Conservation (phyloP, 1,284 basidiomycete species). For the Rhodotorula sp. region DNA sequence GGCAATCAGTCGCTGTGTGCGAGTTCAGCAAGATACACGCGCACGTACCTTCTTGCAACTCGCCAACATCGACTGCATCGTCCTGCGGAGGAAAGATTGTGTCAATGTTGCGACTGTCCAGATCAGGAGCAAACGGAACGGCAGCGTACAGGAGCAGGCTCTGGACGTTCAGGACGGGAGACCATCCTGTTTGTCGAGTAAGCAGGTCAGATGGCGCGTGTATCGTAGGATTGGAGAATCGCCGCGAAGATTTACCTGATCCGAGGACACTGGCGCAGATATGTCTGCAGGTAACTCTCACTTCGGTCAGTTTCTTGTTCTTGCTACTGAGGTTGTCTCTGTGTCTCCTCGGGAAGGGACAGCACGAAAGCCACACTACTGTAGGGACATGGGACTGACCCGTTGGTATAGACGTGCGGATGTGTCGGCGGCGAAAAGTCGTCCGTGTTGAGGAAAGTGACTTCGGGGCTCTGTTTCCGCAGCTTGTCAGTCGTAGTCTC, state of each 20-base stretch:
- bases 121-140: too few relatives aligned
- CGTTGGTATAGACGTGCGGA: conserved; percentile 48
- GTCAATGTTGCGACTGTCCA: background rate
- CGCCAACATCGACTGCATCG: conserved; percentile 53
- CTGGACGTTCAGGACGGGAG: conserved; percentile 49
- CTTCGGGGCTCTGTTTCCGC: conserved; percentile 42
- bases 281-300: conserved; percentile 39
- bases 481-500: background rate
- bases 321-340: too few relatives aligned
- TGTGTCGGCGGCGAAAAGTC: conserved; percentile 49
- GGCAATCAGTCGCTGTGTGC: too few relatives aligned
- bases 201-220: too few relatives aligned
- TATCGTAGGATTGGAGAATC: too few relatives aligned
- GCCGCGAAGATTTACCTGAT: background rate
- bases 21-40: background rate
- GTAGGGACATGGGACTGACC: background rate
- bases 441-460: conserved; percentile 48
- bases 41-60: conserved; percentile 38
- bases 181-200: conserved; percentile 26
- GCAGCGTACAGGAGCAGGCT: conserved; percentile 47
- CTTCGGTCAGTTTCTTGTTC: too few relatives aligned
- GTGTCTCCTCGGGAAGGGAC: too few relatives aligned
- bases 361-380: background rate
- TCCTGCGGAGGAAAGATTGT: too few relatives aligned
- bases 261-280: conserved; percentile 49